A percentile compares a stretch with the other conserved stretches of the same genome.
These are phyloP conservation scores for Solanum peruvianum DNA, from an alignment of 257 asterid species.

Conservation along the genomic window DNA sequence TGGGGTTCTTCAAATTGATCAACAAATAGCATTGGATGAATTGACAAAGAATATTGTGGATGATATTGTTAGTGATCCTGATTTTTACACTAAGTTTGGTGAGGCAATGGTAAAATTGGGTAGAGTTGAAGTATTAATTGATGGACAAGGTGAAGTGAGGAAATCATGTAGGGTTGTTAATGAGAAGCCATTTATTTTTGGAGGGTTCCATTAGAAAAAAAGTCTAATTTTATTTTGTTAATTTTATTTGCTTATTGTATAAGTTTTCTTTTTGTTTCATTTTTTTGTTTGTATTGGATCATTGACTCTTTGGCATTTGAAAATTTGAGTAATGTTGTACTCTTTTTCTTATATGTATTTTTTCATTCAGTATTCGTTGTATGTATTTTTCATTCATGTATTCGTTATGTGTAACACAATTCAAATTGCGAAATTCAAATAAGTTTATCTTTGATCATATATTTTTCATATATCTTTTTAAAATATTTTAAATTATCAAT, in stretches of 20 bases:
- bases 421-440: too few relatives aligned
- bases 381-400: too few relatives aligned
- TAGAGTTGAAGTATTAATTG: slow-evolving; percentile 32
- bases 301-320: background rate
- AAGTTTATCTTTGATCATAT: too few relatives aligned
- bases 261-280: background rate
- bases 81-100: slow-evolving; percentile 29
- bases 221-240: background rate
- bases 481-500: too few relatives aligned
- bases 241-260: background rate
- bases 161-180: background rate
- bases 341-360: background rate
- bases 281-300: background rate
- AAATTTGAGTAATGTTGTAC: background rate
- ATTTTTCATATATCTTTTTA: too few relatives aligned
- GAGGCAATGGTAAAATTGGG: slow-evolving; percentile 56
- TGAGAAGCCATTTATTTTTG: background rate
- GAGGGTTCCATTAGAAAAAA: background rate
- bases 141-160: slow-evolving; percentile 39
- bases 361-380: too few relatives aligned
- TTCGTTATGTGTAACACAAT: too few relatives aligned
- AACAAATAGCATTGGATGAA: slow-evolving; percentile 35
- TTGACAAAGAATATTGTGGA: slow-evolving; percentile 22
- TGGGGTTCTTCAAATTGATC: slow-evolving; percentile 55
- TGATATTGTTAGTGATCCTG: slow-evolving; percentile 12